Percentiles rank a stretch among this genome's conserved stretches.
Evolutionary conservation across 768 basidiomycete genomes (phyloP).

Genomic region (Multifurca ochricompacta): DNA sequence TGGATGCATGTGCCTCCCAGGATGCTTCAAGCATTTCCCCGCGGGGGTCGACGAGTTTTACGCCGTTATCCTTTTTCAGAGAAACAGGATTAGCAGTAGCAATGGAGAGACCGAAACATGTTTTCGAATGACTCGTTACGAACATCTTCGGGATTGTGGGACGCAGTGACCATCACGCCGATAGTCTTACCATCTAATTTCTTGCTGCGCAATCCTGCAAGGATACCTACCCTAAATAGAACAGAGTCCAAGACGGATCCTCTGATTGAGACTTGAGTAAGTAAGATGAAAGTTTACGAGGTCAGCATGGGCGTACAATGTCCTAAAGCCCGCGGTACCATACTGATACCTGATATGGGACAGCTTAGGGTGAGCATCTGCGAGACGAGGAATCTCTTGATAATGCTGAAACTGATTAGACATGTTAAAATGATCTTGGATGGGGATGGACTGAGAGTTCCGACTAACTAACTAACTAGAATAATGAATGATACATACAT

Average conservation of each 20-base stretch:
- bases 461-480: too few relatives aligned
- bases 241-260: slow-evolving; percentile 74
- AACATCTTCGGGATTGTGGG: slow-evolving; percentile 90
- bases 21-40: slow-evolving; percentile 95
- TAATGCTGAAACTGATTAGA: slow-evolving; percentile 27
- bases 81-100: slow-evolving; percentile 7
- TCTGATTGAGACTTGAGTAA: slow-evolving; percentile 34
- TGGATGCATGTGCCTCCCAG: slow-evolving; percentile 88
- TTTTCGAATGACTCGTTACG: slow-evolving; percentile 36
- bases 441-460: too few relatives aligned
- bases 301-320: slow-evolving; percentile 48
- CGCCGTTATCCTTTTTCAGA: slow-evolving; percentile 95
- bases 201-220: slow-evolving; percentile 88
- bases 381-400: slow-evolving; percentile 40
- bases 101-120: neutral
- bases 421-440: slow-evolving; percentile 17
- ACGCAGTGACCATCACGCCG: slow-evolving; percentile 98
- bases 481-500: too few relatives aligned
- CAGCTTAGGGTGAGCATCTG: slow-evolving; percentile 68
- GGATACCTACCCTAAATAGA: slow-evolving; percentile 86
- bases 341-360: slow-evolving; percentile 65
- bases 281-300: neutral
- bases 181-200: slow-evolving; percentile 85
- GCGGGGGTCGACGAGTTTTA: slow-evolving; percentile 93
- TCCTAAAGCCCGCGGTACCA: slow-evolving; percentile 94